These are phyloP conservation scores for Gossypium aridum DNA, from an alignment of 441 rosid species.

Conservation along the genomic window DNA sequence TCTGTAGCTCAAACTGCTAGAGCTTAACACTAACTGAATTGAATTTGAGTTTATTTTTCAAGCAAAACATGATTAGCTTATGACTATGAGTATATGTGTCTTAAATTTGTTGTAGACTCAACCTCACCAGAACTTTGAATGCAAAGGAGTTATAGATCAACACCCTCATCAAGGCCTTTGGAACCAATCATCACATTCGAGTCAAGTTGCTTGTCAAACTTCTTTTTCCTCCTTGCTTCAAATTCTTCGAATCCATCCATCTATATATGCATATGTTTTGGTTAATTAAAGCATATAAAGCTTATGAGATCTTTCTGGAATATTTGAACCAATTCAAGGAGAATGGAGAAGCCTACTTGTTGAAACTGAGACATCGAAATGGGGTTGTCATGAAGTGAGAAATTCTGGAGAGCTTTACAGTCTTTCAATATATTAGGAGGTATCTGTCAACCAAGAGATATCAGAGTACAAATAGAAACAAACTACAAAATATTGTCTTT, in stretches of 20 bases:
- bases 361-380: conserved; percentile 92
- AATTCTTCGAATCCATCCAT: conserved; percentile 91
- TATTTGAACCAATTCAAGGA: background rate
- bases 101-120: background rate
- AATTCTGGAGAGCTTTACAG: conserved; percentile 82
- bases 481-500: background rate
- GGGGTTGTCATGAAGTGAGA: conserved; percentile 83
- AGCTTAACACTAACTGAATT: background rate
- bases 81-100: too few species aligned
- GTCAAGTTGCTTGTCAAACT: conserved; percentile 81
- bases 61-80: background rate
- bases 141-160: conserved; percentile 47
- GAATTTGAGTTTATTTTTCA: background rate
- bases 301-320: background rate
- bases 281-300: background rate
- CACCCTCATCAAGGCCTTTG: conserved; percentile 86
- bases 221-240: conserved; percentile 87
- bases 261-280: conserved; percentile 21
- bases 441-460: conserved; percentile 41
- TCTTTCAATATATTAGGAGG: conserved; percentile 69
- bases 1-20: background rate
- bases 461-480: background rate
- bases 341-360: conserved; percentile 31
- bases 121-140: conserved; percentile 2
- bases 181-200: conserved; percentile 93